Evolutionary conservation across 306 rosid species (phyloP), one percentile per base, ranked within the genome.

Genomic region (Pterocarpus macrocarpus): DNA sequence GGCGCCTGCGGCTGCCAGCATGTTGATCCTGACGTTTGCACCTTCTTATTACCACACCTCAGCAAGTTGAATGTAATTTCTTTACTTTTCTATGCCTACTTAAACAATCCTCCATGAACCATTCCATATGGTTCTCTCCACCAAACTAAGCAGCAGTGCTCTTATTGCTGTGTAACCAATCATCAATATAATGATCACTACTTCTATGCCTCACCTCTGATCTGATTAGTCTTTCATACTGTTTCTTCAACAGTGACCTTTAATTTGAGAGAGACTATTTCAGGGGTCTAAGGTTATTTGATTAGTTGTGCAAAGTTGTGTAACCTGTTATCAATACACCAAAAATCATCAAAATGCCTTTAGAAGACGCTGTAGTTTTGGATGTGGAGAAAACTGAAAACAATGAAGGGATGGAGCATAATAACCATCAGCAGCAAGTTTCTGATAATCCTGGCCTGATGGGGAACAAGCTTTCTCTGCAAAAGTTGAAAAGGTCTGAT

Each of bases 401-500:
- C 45, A 61, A 61, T 15, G 61, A 32, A 39, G 45, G 5, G 13
- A 17, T 8, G 5, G 47, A 49, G 34, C 53, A 74, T 17, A 17
- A 39, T 0, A 32, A 12, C 5, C 47, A 14, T 8, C 49, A 11
- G 12, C 36, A 14, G 28, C 47, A 32, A n/a, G 80, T 13, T 45
- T n/a, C 45, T 49, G 49, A 36, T 33, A 32, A 4, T 41, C 34
- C 43, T 1, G 7, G 14, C 4, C 70, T 61, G 62, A 1, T n/a
- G 0, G 81, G 30, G 4, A 77, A 64, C 14, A 49, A 64, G 64
- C 80, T 76, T 10, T 75, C 79, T 14, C 15, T 44, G 55, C 34
- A n/a, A 8, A 82, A 58, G 39, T 15, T 68, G 49, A 17, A 17
- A 65, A 69, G 73, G 62, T 0, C 52, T 39, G 85, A 82, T 38